A percentile compares a stretch with the other conserved stretches of the same genome.
phyloP scores from a whole-genome alignment of 192 early-diverging fungal species.

The Coemansia pectinata region DNA sequence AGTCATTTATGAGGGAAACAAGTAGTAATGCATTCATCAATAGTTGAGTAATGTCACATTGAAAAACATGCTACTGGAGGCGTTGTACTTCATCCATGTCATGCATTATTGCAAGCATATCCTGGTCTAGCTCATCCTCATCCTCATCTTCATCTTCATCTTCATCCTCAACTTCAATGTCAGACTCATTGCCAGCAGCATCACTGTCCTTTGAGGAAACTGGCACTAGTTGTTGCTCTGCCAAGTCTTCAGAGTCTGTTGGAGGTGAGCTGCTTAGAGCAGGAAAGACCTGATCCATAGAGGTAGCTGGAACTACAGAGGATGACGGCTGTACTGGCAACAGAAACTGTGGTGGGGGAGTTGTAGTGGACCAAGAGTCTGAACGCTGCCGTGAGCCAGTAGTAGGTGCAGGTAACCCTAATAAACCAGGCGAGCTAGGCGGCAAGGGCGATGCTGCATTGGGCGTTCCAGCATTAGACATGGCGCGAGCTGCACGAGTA shows the following conservation, averaged over 20 bases:
- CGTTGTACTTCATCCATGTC: constrained; percentile 47
- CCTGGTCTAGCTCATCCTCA: constrained; percentile 36
- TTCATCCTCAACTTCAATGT: constrained; percentile 2
- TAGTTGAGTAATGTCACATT: no score
- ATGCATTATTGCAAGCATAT: constrained; percentile 50
- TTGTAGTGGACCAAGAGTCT: constrained; percentile 24
- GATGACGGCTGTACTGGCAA: background rate
- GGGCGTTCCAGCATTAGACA: constrained; percentile 2
- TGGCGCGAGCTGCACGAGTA: constrained; percentile 3
- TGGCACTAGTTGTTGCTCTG: background rate
- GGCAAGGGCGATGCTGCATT: background rate
- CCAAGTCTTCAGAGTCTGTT: background rate
- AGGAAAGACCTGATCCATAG: constrained; percentile 4
- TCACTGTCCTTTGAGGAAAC: constrained; percentile 1
- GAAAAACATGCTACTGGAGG: constrained; percentile 4
- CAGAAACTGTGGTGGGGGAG: background rate
- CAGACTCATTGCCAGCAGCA: background rate
- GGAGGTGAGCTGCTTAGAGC: background rate
- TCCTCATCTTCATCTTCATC: constrained; percentile 17
- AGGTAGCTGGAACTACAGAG: background rate
- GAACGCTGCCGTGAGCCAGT: constrained; percentile 18
- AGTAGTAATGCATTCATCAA: no score
- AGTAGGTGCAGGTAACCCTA: background rate
- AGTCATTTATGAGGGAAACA: no score
- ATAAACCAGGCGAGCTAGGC: background rate